These are phyloP conservation scores for Lentithecium fluviatile DNA, from an alignment of 495 filamentous ascomycete species.

Conservation along the genomic window DNA sequence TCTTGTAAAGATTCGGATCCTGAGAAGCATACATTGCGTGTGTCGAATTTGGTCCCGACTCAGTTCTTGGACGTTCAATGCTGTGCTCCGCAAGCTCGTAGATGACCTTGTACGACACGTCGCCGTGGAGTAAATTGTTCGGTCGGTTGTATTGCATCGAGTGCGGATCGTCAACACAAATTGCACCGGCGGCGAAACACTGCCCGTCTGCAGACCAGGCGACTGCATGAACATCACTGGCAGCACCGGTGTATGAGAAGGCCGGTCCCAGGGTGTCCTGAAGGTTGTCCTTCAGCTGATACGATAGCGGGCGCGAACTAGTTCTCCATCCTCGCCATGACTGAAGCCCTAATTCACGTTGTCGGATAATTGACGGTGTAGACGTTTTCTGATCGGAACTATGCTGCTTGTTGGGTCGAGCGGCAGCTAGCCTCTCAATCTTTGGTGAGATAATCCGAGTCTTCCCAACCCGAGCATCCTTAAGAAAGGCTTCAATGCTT, in stretches of 20 bases:
- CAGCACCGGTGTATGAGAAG: conserved; percentile 42
- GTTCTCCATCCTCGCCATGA: conserved; percentile 29
- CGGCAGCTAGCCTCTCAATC: conserved; percentile 26
- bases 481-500: conserved; percentile 30
- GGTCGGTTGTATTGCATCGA: conserved; percentile 83
- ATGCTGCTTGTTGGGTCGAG: conserved; percentile 1
- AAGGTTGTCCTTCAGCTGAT: conserved; percentile 34
- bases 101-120: conserved; percentile 54
- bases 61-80: conserved; percentile 46
- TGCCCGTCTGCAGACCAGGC: conserved; percentile 54
- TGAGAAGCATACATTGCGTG: conserved; percentile 62
- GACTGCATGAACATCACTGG: conserved; percentile 59
- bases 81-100: conserved; percentile 70
- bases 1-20: conserved; percentile 69
- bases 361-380: conserved; percentile 33
- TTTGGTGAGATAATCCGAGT: conserved; percentile 3
- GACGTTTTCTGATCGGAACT: conserved; percentile 6
- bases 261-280: conserved; percentile 35
- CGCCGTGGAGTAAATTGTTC: conserved; percentile 74
- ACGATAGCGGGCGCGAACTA: conserved; percentile 17
- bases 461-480: conserved; percentile 18
- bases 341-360: conserved; percentile 38
- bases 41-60: conserved; percentile 50
- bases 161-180: conserved; percentile 68
- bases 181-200: conserved; percentile 59